A percentile compares a stretch with the other conserved stretches of the same genome.
These are phyloP conservation scores for Claviceps paspali DNA, from an alignment of 2,329 filamentous ascomycete genomes.

Conservation along the genomic window DNA sequence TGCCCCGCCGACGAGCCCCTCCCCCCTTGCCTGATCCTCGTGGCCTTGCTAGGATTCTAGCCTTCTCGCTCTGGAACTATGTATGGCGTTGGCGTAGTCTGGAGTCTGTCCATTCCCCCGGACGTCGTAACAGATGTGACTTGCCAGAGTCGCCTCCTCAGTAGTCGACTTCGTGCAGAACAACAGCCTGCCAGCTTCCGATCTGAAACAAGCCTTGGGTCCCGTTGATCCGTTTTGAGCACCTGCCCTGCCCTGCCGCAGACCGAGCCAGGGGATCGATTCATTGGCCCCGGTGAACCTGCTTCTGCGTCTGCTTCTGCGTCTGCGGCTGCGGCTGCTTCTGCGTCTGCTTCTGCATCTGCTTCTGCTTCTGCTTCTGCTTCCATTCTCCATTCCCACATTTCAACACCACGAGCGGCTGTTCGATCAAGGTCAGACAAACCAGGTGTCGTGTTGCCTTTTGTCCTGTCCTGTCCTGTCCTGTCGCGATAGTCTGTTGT, in stretches of 20 bases:
- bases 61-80: too few relatives aligned
- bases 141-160: too few relatives aligned
- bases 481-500: background rate
- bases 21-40: slow-evolving; percentile 1
- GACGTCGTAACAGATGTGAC: too few relatives aligned
- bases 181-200: background rate
- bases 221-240: background rate
- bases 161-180: background rate
- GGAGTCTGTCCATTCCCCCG: too few relatives aligned
- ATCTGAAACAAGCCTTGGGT: slow-evolving; percentile 3
- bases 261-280: background rate
- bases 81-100: too few relatives aligned
- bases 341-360: background rate
- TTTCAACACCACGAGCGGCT: background rate
- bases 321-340: background rate
- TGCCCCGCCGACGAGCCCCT: background rate
- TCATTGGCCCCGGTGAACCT: background rate
- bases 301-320: background rate
- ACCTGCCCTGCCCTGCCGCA: slow-evolving; percentile 1
- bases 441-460: background rate
- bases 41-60: slow-evolving; percentile 3
- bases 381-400: background rate
- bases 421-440: background rate
- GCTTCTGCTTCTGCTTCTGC: background rate
- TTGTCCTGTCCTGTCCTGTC: background rate